These are phyloP conservation scores for Penicillium salamii DNA, from an alignment of 495 filamentous ascomycete species.

Conservation along the genomic window DNA sequence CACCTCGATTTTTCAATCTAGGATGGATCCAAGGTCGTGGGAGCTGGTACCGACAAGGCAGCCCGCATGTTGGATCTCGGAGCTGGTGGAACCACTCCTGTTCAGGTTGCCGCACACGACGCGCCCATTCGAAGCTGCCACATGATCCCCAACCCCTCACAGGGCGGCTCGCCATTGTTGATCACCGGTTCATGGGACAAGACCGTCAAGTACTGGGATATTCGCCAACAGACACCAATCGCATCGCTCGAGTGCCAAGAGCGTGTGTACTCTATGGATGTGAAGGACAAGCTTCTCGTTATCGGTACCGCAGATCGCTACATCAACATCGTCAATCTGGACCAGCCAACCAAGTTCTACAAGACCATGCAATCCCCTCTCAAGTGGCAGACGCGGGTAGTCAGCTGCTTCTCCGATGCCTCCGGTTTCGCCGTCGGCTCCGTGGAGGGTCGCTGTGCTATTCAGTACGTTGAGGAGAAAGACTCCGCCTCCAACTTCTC, in stretches of 20 bases:
- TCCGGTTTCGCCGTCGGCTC: conserved; percentile 82
- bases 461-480: conserved; percentile 87
- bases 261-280: conserved; percentile 84
- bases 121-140: conserved; percentile 74
- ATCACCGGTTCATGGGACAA: conserved; percentile 96
- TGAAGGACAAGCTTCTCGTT: conserved; percentile 72
- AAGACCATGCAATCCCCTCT: conserved; percentile 82
- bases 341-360: conserved; percentile 73
- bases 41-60: conserved; percentile 81
- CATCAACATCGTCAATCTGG: conserved; percentile 81
- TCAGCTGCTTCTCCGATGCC: conserved; percentile 81
- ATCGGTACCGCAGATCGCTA: conserved; percentile 84
- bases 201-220: conserved; percentile 93
- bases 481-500: conserved; percentile 79
- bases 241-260: conserved; percentile 68
- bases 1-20: conserved; percentile 20
- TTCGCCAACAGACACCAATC: conserved; percentile 63
- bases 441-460: conserved; percentile 86
- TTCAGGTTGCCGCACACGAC: conserved; percentile 75
- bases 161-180: conserved; percentile 60
- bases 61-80: conserved; percentile 74
- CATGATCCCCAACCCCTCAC: conserved; percentile 57
- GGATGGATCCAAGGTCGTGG: conserved; percentile 74
- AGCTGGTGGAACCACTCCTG: conserved; percentile 47
- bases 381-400: conserved; percentile 83